Evolutionary conservation across 495 filamentous ascomycete species (phyloP), one percentile per base, ranked within the genome.

Genomic region (Hyaloscypha bicolor): DNA sequence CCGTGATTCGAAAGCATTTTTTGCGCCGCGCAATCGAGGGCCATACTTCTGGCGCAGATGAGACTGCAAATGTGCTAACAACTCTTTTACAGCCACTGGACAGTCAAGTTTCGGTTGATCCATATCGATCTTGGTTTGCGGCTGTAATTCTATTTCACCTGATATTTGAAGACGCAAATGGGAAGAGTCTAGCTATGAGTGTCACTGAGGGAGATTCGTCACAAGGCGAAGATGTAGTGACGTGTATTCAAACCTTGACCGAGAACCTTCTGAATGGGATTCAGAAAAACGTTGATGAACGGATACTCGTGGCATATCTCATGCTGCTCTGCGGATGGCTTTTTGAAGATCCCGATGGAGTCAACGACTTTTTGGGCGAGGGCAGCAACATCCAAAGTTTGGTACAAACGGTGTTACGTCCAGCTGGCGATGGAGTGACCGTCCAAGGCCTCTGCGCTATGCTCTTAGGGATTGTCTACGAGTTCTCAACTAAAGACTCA

Each of bases 401-500:
- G 14, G 84, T 96, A 31, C 75, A 76, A 25, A 87, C 90, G 45
- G 86, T 89, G 37, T 86, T 89, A 35, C 85, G 87, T 60, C 87
- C 86, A 63, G 78, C 81, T 39, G 78, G 75, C 25, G 84, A 85
- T 19, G 83, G 84, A 48, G 79, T 81, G n/a, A 79, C 97, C 55
- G 82, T 93, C 25, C 89, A 91, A 68, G 95, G 95, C 1, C 81
- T 99, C 22, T 93, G 89, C 75, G 90, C 93, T 14, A 86, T 92
- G 69, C 79, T 98, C 4, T 80, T 97, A 5, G 96, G 94, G 39
- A 91, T 96, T 37, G 81, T 97, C 30, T 99, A 98, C 73, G 95
- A 99, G 73, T 99, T 98, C 71, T 97, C 94, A 22, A 97, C 94
- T 11, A 97, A 96, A 73, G 94, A 98, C 76, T 97, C 94, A 0